These are phyloP conservation scores for Lentinus polychrous DNA, from an alignment of 1,284 basidiomycete genomes.

Conservation along the genomic window DNA sequence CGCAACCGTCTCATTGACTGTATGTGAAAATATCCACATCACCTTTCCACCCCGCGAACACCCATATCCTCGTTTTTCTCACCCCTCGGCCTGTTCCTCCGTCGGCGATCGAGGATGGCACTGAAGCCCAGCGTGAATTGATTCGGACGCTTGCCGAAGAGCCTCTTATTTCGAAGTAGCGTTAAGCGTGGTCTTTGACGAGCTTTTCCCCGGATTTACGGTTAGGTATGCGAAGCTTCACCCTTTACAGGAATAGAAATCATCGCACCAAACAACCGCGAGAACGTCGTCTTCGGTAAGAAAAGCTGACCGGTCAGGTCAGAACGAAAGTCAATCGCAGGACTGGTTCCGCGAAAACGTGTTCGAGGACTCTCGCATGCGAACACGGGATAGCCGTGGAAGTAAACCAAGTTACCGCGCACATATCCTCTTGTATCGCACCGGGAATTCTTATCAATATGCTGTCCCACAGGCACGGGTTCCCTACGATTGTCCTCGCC, in stretches of 20 bases:
- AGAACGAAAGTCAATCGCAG: constrained; percentile 17
- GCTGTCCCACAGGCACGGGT: constrained; percentile 18
- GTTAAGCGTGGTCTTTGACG: not conserved
- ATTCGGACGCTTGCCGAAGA: not conserved
- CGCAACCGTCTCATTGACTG: no score
- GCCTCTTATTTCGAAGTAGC: not conserved
- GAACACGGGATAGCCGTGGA: constrained; percentile 16
- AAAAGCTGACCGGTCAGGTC: constrained; percentile 17
- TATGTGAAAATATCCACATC: no score
- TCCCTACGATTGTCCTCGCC: constrained; percentile 15
- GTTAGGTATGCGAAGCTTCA: constrained; percentile 2
- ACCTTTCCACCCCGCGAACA: no score
- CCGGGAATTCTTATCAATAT: not conserved
- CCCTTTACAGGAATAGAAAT: constrained; percentile 1
- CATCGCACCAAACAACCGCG: constrained; percentile 13
- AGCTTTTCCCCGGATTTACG: constrained; percentile 3
- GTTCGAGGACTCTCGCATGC: constrained; percentile 14
- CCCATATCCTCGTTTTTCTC: not conserved
- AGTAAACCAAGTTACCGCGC: constrained; percentile 3
- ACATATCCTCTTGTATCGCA: not conserved
- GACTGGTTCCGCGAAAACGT: constrained; percentile 16
- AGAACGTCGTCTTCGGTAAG: constrained; percentile 18
- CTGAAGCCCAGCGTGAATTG: not conserved
- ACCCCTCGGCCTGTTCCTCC: not conserved
- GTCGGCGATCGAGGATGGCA: no score